Percentiles rank a stretch among this genome's conserved stretches.
These are phyloP conservation scores for Myxozyma monticola DNA, from an alignment of 805 yeast genomes.

Conservation along the genomic window DNA sequence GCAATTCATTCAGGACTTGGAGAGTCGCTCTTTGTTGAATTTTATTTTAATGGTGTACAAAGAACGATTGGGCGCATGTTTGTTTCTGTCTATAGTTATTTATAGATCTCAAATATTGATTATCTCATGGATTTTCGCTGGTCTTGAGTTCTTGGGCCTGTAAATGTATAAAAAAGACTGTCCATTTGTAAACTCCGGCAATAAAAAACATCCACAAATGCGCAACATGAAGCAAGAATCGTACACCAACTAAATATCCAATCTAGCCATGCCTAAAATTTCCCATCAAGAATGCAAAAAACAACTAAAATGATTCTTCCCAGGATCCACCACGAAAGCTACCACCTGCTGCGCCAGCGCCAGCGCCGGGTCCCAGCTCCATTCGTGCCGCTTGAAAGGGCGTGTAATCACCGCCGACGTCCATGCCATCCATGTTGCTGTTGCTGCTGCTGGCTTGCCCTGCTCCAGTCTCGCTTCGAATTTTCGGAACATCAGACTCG, in stretches of 20 bases:
- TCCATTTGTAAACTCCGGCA: too few species aligned
- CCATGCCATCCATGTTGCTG: slow-evolving; percentile 16
- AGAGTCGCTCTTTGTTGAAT: neutral
- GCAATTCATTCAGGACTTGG: slow-evolving; percentile 4
- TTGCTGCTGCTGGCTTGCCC: neutral
- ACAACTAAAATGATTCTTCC: slow-evolving; percentile 24
- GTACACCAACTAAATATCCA: neutral
- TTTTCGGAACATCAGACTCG: neutral
- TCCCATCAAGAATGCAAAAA: slow-evolving; percentile 3
- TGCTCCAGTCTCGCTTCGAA: neutral
- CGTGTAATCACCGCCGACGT: slow-evolving; percentile 12
- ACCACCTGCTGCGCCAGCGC: slow-evolving; percentile 1
- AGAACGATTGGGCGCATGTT: slow-evolving; percentile 13
- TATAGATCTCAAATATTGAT: neutral
- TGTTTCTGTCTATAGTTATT: neutral
- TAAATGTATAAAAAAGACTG: too few species aligned
- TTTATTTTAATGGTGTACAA: slow-evolving; percentile 7
- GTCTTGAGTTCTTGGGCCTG: too few species aligned
- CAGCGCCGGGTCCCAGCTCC: neutral
- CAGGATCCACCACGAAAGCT: slow-evolving; percentile 21
- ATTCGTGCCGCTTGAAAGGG: slow-evolving; percentile 8
- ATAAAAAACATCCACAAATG: neutral
- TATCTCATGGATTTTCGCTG: too few species aligned
- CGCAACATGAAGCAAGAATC: neutral
- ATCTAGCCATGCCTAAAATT: neutral